Evolutionary conservation across 495 filamentous ascomycete genomes (phyloP), one percentile per base, ranked within the genome.

Genomic region (Hyaloscypha variabilis): DNA sequence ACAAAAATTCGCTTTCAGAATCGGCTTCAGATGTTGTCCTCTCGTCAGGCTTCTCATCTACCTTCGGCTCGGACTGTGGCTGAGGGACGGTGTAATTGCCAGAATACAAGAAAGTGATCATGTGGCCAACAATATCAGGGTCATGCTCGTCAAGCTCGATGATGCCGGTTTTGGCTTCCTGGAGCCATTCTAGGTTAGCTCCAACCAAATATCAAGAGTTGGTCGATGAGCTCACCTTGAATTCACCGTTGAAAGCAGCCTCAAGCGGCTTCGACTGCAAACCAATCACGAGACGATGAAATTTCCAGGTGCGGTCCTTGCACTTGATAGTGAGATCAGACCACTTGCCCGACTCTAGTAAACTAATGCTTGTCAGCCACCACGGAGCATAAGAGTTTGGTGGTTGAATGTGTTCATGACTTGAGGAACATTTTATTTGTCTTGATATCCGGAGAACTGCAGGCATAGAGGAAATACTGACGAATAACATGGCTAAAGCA

Each of bases 311-410:
- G 24, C 73, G 69, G 10, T 69, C 69, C 3, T 62, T 56, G 46
- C 75, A 78, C n/a, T 34, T 63, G 50, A 83, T 74, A 10, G 65
- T 75, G 36, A 83, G 59, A 65, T 81, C 78, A 23, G 77, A 71
- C 66, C 77, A 78, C 26, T 19, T 8, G 14, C 31, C 31, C 6
- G 50, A 52, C 50, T 52, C 19, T 6, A 52, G 50, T n/a, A 52
- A 52, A 52, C 50, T 52, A 52, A n/a, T n/a, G n/a, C n/a, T n/a
- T n/a, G n/a, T n/a, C n/a, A n/a, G n/a, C n/a, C n/a, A n/a, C n/a
- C n/a, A n/a, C n/a, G n/a, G n/a, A n/a, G n/a, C n/a, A n/a, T n/a
- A n/a, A n/a, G n/a, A n/a, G n/a, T n/a, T n/a, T n/a, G n/a, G n/a
- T n/a, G n/a, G n/a, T 36, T 36, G 31, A 36, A 36, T 36, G 31